Evolutionary conservation across 2,329 filamentous ascomycete genomes (phyloP).

Genomic region (Ascocoryne sarcoides): DNA sequence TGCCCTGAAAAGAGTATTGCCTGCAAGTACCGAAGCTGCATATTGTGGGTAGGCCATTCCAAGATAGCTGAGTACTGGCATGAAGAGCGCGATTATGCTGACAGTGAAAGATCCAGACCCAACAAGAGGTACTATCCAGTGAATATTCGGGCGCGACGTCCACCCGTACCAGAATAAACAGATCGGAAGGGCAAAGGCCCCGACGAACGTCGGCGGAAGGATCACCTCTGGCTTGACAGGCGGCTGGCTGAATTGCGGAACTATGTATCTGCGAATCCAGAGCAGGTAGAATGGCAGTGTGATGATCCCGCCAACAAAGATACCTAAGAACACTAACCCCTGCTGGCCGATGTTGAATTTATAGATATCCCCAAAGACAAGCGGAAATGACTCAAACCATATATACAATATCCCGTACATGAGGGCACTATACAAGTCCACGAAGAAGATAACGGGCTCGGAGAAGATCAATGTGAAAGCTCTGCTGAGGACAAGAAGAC

Average conservation of each 20-base stretch:
- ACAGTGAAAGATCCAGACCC: constrained; percentile 35
- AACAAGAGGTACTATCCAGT: constrained; percentile 49
- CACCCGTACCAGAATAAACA: constrained; percentile 49
- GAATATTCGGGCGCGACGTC: constrained; percentile 40
- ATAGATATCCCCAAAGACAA: constrained; percentile 53
- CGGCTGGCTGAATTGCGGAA: constrained; percentile 38
- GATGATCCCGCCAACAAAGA: constrained; percentile 42
- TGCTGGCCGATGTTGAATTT: constrained; percentile 48
- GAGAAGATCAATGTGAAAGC: constrained; percentile 49
- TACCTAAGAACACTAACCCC: constrained; percentile 51
- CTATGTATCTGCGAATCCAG: constrained; percentile 39
- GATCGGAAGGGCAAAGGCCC: constrained; percentile 43
- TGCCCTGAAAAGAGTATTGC: constrained; percentile 31
- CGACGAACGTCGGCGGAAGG: constrained; percentile 44
- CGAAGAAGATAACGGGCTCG: constrained; percentile 53
- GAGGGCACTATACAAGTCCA: constrained; percentile 52
- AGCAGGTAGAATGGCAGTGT: constrained; percentile 40
- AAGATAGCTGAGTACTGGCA: constrained; percentile 36
- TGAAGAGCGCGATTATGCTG: constrained; percentile 39
- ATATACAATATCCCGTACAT: constrained; percentile 53
- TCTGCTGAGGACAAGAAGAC: constrained; percentile 48
- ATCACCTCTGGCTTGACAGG: constrained; percentile 43
- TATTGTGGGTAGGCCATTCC: constrained; percentile 31
- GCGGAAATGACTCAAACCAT: constrained; percentile 54
- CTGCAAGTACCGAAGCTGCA: constrained; percentile 32